Percentiles rank a stretch among this genome's conserved stretches.
Evolutionary conservation across 2,329 filamentous ascomycete genomes (phyloP).

Genomic region (Pseudocercospora cruenta): DNA sequence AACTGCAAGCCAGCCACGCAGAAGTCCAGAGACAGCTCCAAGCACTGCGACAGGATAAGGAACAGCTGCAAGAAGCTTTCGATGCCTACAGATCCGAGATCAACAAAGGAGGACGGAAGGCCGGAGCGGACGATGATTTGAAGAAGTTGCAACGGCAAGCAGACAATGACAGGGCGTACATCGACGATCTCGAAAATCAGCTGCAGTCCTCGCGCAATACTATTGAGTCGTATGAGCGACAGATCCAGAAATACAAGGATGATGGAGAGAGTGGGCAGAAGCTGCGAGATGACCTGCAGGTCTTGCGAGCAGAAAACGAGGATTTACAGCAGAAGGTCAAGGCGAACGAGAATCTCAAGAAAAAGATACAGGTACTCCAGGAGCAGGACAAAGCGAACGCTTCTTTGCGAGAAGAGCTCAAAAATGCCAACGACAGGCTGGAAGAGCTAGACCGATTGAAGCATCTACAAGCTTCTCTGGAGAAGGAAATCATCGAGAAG

Average conservation of each 20-base stretch:
- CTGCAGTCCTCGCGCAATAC: conserved; percentile 49
- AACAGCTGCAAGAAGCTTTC: conserved; percentile 53
- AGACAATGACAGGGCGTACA: conserved; percentile 53
- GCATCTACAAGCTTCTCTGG: conserved; percentile 48
- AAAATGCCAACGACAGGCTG: conserved; percentile 48
- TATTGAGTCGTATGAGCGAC: conserved; percentile 51
- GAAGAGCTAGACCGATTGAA: conserved; percentile 50
- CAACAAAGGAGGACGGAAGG: conserved; percentile 44
- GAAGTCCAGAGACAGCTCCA: conserved; percentile 49
- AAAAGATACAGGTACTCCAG: conserved; percentile 56
- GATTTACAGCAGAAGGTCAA: conserved; percentile 54
- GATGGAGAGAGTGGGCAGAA: conserved; percentile 52
- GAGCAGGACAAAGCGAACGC: conserved; percentile 51
- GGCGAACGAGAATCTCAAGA: conserved; percentile 57
- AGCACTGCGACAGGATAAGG: conserved; percentile 45
- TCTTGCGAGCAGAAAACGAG: conserved; percentile 53
- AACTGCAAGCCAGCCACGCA: conserved; percentile 46
- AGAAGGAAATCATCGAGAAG: conserved; percentile 57
- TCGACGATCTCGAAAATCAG: conserved; percentile 54
- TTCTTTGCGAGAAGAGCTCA: conserved; percentile 50
- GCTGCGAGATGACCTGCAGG: conserved; percentile 55
- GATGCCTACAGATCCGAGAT: conserved; percentile 52
- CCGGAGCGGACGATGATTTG: conserved; percentile 46
- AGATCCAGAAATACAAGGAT: conserved; percentile 48
- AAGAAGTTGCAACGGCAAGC: conserved; percentile 50